Evolutionary conservation across 441 rosid genomes (phyloP).

Genomic region (Dalechampia spathulata): DNA sequence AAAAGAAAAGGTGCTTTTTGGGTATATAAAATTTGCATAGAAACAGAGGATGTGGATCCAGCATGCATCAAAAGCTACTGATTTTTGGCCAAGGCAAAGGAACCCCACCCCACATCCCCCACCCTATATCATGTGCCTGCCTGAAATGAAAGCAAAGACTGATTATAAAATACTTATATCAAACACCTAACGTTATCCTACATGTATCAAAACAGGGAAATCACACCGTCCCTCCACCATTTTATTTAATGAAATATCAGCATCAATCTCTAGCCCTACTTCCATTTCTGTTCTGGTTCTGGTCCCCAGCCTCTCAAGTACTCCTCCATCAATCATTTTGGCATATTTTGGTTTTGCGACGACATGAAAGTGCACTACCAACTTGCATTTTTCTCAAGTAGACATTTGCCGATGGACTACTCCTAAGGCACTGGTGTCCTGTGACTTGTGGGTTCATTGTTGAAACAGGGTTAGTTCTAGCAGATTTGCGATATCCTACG

Average conservation of each 20-base stretch:
- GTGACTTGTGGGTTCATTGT: too few relatives aligned
- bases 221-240: constrained; percentile 29
- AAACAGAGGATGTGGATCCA: constrained; percentile 38
- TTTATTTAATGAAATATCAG: constrained; percentile 8
- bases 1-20: constrained; percentile 11
- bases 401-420: neutral
- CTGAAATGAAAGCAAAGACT: neutral
- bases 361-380: neutral
- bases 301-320: neutral
- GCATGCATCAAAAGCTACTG: constrained; percentile 34
- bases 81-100: constrained; percentile 16
- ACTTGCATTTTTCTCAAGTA: too few relatives aligned
- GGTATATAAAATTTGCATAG: constrained; percentile 5
- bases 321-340: neutral
- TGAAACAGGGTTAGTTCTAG: too few relatives aligned
- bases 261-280: neutral
- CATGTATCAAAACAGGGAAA: constrained; percentile 7
- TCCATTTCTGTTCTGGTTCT: neutral
- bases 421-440: too few relatives aligned
- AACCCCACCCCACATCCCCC: constrained; percentile 25
- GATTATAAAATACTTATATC: neutral
- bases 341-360: constrained; percentile 1
- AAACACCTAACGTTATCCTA: constrained; percentile 25
- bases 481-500: too few relatives aligned
- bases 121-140: constrained; percentile 29